These are phyloP conservation scores for Leishmania amazonensis DNA, from an alignment of 208 protist species.

Conservation along the genomic window DNA sequence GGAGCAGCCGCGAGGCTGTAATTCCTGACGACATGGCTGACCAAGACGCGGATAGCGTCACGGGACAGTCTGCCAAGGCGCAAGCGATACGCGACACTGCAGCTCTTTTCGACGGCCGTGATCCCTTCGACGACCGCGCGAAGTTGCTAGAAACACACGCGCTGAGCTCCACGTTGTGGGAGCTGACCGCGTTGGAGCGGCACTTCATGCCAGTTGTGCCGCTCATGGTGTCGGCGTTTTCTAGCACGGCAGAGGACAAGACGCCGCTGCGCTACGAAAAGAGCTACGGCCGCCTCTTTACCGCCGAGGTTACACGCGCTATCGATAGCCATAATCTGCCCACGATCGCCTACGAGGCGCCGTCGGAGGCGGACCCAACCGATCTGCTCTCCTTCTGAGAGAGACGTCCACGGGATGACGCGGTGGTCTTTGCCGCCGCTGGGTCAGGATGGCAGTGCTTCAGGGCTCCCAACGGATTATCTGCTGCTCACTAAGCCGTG, in stretches of 20 bases:
- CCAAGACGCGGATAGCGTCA: constrained; percentile 6
- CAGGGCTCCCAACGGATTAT: not conserved
- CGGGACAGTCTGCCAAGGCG: constrained; percentile 32
- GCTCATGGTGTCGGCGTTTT: constrained; percentile 85
- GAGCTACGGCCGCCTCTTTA: constrained; percentile 85
- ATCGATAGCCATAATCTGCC: constrained; percentile 62
- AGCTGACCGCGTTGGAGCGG: constrained; percentile 83
- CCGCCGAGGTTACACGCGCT: constrained; percentile 74
- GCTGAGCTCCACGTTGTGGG: constrained; percentile 86
- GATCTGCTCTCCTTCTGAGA: constrained; percentile 54
- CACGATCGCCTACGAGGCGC: constrained; percentile 72
- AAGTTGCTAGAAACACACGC: constrained; percentile 55
- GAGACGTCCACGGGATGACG: not conserved
- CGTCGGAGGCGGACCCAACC: constrained; percentile 27
- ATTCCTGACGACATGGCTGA: constrained; percentile 39
- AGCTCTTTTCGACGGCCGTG: constrained; percentile 73
- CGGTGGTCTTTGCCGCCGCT: not conserved
- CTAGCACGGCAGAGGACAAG: constrained; percentile 83
- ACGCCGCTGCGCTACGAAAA: constrained; percentile 85
- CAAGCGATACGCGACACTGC: constrained; percentile 57
- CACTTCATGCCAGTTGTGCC: constrained; percentile 88
- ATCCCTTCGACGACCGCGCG: constrained; percentile 68
- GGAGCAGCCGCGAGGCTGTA: constrained; percentile 66
- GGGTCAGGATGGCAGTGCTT: not conserved
- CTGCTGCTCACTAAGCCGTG: not conserved